Percentiles rank a stretch among this genome's conserved stretches.
phyloP scores from a whole-genome alignment of 2,329 filamentous ascomycete genomes.

The Alternaria arbusti region DNA sequence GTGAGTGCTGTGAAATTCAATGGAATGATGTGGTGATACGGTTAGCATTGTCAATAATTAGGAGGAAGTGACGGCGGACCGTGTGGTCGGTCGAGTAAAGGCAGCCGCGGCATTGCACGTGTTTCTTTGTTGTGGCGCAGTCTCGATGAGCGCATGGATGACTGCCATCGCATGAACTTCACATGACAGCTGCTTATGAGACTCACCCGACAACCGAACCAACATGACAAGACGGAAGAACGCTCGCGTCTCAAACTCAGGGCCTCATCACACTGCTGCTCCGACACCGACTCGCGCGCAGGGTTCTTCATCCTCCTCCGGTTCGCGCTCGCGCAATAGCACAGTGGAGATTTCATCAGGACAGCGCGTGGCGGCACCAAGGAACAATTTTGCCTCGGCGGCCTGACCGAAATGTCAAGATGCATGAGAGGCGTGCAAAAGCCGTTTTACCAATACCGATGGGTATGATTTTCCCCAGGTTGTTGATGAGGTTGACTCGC shows the following conservation, averaged over 20 bases:
- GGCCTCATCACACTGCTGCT: background rate
- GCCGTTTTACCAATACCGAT: slow-evolving; percentile 8
- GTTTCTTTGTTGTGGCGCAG: slow-evolving; percentile 1
- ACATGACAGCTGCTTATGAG: background rate
- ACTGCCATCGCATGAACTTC: background rate
- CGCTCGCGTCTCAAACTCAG: background rate
- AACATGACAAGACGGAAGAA: background rate
- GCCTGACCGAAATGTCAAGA: slow-evolving; percentile 5
- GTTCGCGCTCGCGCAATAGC: slow-evolving; percentile 9
- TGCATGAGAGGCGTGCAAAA: slow-evolving; percentile 2
- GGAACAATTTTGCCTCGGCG: slow-evolving; percentile 7
- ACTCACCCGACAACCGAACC: background rate
- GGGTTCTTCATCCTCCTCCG: background rate
- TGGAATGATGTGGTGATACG: background rate
- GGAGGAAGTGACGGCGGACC: background rate
- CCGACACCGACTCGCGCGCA: background rate
- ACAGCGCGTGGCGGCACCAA: slow-evolving; percentile 3
- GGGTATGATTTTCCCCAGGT: slow-evolving; percentile 8
- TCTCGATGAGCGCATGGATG: background rate
- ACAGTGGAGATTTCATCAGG: slow-evolving; percentile 11
- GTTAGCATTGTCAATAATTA: background rate
- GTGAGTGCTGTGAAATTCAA: background rate
- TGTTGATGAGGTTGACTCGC: slow-evolving; percentile 9
- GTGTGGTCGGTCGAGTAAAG: background rate
- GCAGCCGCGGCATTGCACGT: background rate